A percentile compares a stretch with the other conserved stretches of the same genome.
Evolutionary conservation across 2,329 filamentous ascomycete genomes (phyloP).

Genomic region (Hypoxylon sp.): DNA sequence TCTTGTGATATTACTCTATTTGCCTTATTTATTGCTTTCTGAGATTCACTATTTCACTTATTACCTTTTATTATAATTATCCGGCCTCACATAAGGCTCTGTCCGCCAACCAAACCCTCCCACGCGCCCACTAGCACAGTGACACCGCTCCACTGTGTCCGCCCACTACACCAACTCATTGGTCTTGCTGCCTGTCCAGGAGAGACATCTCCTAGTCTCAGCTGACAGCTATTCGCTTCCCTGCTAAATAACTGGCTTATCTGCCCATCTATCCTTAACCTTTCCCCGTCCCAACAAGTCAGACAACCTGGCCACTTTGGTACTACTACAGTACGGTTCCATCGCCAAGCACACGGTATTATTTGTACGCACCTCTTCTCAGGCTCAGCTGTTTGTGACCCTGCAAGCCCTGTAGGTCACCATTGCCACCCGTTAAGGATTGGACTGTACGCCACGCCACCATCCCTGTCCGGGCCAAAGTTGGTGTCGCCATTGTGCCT

Average conservation of each 20-base stretch:
- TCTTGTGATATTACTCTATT: conserved; percentile 41
- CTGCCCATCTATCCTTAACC: conserved; percentile 15
- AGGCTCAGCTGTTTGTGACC: conserved; percentile 41
- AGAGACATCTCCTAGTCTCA: conserved; percentile 40
- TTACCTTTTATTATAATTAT: conserved; percentile 28
- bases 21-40: conserved; percentile 28
- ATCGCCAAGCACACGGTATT: conserved; percentile 37
- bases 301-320: conserved; percentile 14
- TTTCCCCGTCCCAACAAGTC: conserved; percentile 33
- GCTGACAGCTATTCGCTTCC: conserved; percentile 42
- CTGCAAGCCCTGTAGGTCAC: conserved; percentile 44
- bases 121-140: conserved; percentile 51
- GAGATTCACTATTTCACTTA: conserved; percentile 8
- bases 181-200: conserved; percentile 44
- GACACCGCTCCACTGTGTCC: conserved; percentile 51
- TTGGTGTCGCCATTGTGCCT: conserved; percentile 51
- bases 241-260: conserved; percentile 32
- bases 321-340: conserved; percentile 32
- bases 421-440: conserved; percentile 44
- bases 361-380: conserved; percentile 18
- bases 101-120: conserved; percentile 50
- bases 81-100: conserved; percentile 43
- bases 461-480: conserved; percentile 50
- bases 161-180: conserved; percentile 45
- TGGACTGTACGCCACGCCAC: conserved; percentile 42